Percentiles rank a stretch among this genome's conserved stretches.
Evolutionary conservation across 345 rosid genomes (phyloP).

Genomic region (Carallia pectinifolia): DNA sequence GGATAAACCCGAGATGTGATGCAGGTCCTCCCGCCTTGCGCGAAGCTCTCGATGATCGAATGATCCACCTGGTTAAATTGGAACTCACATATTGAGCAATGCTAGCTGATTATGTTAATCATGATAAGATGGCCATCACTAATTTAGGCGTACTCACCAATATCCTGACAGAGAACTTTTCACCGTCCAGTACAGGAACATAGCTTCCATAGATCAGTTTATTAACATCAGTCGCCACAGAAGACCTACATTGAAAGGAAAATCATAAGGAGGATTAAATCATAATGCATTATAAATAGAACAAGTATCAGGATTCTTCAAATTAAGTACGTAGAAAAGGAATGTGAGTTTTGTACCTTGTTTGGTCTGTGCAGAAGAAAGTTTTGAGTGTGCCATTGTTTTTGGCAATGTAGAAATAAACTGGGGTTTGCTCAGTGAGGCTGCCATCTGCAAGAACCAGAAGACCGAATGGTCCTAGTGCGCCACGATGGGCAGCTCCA

Average conservation of each 20-base stretch:
- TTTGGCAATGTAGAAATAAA: slow-evolving; percentile 70
- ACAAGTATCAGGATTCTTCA: not conserved
- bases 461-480: slow-evolving; percentile 89
- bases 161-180: slow-evolving; percentile 63
- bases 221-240: slow-evolving; percentile 60
- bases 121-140: not conserved
- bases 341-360: slow-evolving; percentile 41
- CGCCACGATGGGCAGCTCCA: slow-evolving; percentile 63
- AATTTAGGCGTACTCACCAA: slow-evolving; percentile 42
- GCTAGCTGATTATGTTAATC: not conserved
- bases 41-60: slow-evolving; percentile 74
- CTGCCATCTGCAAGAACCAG: slow-evolving; percentile 64
- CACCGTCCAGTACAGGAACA: slow-evolving; percentile 69
- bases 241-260: slow-evolving; percentile 46
- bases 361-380: slow-evolving; percentile 71
- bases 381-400: slow-evolving; percentile 60
- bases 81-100: not conserved
- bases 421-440: slow-evolving; percentile 75
- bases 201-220: slow-evolving; percentile 54
- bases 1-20: slow-evolving; percentile 74
- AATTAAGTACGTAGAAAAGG: no score
- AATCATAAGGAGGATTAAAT: not conserved
- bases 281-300: not conserved
- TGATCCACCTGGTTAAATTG: slow-evolving; percentile 56
- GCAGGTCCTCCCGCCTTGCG: slow-evolving; percentile 75